A percentile compares a stretch with the other conserved stretches of the same genome.
Evolutionary conservation across 2,329 filamentous ascomycete species (phyloP).

Genomic region (Phialophora verrucosa): DNA sequence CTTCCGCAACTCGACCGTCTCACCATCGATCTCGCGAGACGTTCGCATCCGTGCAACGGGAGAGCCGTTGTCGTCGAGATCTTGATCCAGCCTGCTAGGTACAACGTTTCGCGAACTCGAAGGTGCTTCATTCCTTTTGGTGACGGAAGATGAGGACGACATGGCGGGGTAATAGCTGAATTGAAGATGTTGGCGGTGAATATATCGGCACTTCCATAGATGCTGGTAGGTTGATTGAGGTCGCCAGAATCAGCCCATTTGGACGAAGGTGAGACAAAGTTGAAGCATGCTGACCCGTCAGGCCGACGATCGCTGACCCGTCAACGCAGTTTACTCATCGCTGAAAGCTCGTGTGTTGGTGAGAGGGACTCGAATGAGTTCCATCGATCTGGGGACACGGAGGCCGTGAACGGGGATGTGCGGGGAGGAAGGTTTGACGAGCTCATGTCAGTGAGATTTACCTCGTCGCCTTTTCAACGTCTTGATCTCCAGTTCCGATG

Average conservation of each 20-base stretch:
- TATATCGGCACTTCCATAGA: slow-evolving; percentile 5
- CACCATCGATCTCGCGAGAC: slow-evolving; percentile 17
- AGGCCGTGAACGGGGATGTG: not conserved
- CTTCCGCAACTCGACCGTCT: slow-evolving; percentile 26
- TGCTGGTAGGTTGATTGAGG: not conserved
- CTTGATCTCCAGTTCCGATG: not conserved
- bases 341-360: not conserved
- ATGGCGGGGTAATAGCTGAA: slow-evolving; percentile 14
- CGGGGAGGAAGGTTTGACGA: slow-evolving; percentile 5
- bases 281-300: slow-evolving; percentile 1
- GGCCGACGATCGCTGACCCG: not conserved
- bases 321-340: slow-evolving; percentile 1
- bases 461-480: not conserved
- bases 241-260: not conserved
- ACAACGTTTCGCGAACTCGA: slow-evolving; percentile 11
- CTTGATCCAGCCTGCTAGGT: slow-evolving; percentile 13
- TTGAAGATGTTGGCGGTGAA: not conserved
- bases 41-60: slow-evolving; percentile 15
- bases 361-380: not conserved
- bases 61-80: slow-evolving; percentile 22
- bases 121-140: slow-evolving; percentile 7
- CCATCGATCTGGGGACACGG: not conserved
- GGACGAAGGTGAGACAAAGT: not conserved
- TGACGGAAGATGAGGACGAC: slow-evolving; percentile 12
- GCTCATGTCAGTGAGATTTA: not conserved